Evolutionary conservation across 1,284 basidiomycete species (phyloP), one percentile per base, ranked within the genome.

Genomic region (Schizophyllum commune): DNA sequence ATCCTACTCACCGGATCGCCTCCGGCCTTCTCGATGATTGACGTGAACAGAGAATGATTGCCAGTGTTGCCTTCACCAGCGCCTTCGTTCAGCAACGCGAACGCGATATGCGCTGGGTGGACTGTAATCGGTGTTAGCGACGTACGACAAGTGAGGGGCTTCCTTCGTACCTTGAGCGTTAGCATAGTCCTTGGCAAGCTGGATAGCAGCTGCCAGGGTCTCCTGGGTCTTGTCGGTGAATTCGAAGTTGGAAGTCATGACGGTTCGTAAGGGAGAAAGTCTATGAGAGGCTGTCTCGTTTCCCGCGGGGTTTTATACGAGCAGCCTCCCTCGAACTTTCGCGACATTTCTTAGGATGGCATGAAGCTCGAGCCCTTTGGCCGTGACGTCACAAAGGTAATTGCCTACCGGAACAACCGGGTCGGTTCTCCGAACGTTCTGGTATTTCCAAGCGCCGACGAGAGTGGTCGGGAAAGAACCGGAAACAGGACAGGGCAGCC

Each of bases 151-250:
- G 21, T 21, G n/a, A 51, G 39, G 22, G 33, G 55, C 70, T 63
- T 72, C 85, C 87, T 81, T 7, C 34, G 13, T 39, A 39, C 34
- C 34, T 80, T 93, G 89, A 1, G 86, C 84, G 69, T 94, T 87
- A 9, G 88, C 80, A 71, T 93, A 85, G 72, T 94, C 92, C 71
- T 86, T 92, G 34, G 92, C 91, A 54, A 91, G 81, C 70, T 93
- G 91, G 58, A 92, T 72, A 1, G 92, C 87, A 55, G 83, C 81
- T 55, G 80, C 72, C 60, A 94, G 68, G 22, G 86, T 80, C 66
- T 84, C 77, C 68, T 85, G 81, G 7, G 92, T 83, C 70, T 88
- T 89, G 72, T 94, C 90, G 17, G 92, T 95, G 69, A 93, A 89
- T 61, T 94, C 85, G 65, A 88, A 76, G 74, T 83, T 83, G 32